Evolutionary conservation across 192 early-diverging fungal genomes (phyloP).

Genomic region (Rhizoclosmatium globosum): DNA sequence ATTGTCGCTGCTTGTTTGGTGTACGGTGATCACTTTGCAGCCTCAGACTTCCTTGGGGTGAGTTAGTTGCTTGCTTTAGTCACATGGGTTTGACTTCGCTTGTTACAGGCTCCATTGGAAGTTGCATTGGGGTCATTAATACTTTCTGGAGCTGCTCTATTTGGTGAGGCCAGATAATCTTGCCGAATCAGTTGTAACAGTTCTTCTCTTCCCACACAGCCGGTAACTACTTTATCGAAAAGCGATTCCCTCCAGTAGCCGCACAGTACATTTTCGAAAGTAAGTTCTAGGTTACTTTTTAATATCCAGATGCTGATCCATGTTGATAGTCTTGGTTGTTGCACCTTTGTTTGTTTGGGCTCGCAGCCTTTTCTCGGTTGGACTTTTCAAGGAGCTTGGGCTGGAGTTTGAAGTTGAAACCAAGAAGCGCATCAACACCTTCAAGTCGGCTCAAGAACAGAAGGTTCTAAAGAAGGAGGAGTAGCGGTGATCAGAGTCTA

Average conservation of each 20-base stretch:
- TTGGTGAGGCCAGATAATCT: slow-evolving; percentile 44
- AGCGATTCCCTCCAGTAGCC: slow-evolving; percentile 83
- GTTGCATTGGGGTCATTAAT: slow-evolving; percentile 69
- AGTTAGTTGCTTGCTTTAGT: neutral
- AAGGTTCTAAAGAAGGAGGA: no score
- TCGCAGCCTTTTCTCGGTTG: slow-evolving; percentile 81
- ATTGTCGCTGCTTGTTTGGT: slow-evolving; percentile 9
- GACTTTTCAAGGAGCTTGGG: slow-evolving; percentile 76
- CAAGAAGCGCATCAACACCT: slow-evolving; percentile 61
- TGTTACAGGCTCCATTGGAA: slow-evolving; percentile 35
- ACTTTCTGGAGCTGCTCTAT: slow-evolving; percentile 84
- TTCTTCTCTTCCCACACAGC: slow-evolving; percentile 48
- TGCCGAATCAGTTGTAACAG: neutral
- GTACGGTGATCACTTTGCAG: neutral
- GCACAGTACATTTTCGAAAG: slow-evolving; percentile 85
- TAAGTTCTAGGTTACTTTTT: neutral
- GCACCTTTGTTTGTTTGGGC: slow-evolving; percentile 96
- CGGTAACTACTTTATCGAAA: slow-evolving; percentile 88
- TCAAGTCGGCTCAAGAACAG: no score
- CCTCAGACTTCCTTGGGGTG: no score
- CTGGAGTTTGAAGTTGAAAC: slow-evolving; percentile 67
- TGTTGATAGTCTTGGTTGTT: slow-evolving; percentile 76
- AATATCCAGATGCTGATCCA: neutral
- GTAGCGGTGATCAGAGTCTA: no score
- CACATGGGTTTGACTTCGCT: neutral